Base-by-base conservation (phyloP, 164 flowering plant genomes). In the Stephania japonica region DNA sequence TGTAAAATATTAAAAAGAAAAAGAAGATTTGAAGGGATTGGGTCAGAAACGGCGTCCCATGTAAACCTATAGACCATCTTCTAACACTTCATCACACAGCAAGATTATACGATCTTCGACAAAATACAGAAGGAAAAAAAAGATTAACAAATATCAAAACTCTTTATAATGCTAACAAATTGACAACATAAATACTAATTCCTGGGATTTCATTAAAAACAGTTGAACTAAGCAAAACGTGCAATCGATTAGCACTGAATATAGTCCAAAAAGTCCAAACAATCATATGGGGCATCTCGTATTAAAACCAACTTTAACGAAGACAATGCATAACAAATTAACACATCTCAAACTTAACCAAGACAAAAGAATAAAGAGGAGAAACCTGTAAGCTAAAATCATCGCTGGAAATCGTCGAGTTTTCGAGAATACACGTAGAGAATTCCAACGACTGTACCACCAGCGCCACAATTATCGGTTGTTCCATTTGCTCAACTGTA, bases 371-470 rank as follows among this genome's bases (percentile, higher is more conserved):
- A 53, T 16, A 53, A 19, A 53, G 61, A 53, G 18, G 82, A 77
- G 81, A 73, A 75, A 93, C 98, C 98, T 91, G 92, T 26, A 79
- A 69, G 65, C 79, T 80, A 25, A 80, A 79, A 78, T 86, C 92
- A 68, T 87, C 90, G n/a, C 75, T 69, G 25, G 44, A 71, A 62
- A 75, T 47, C 42, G 72, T 72, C 27, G 77, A 83, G 67, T 78
- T 89, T 85, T 93, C 98, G 88, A 93, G 74, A 79, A 68, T 84
- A 79, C 81, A 81, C 62, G 81, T 53, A 44, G 91, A 86, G 68
- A 93, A 91, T 76, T 90, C 95, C 75, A 93, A 32, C 9, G 85
- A 76, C 70, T 81, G 76, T 53, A 85, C 84, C 27, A 85, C 72
- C 10, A 88, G 82, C 18, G 85, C 89, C 23, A 87, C 82, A 76